phyloP scores from a whole-genome alignment of 768 basidiomycete genomes.

The Clavulina sp. region DNA sequence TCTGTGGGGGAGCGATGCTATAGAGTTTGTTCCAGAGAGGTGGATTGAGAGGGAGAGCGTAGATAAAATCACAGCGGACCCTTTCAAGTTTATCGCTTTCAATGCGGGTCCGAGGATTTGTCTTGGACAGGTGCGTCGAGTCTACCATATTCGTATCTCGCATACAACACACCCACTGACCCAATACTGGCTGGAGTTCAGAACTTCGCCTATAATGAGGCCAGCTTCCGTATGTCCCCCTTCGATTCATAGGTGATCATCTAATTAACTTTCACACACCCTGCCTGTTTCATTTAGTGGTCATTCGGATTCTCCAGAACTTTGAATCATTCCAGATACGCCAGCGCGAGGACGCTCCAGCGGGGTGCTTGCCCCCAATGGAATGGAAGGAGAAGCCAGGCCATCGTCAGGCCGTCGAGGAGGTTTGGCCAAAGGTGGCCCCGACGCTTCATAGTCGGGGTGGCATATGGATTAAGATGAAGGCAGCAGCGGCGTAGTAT shows the following conservation, averaged over 20 bases:
- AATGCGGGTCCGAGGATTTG: slow-evolving; percentile 6
- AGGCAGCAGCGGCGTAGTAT: no score
- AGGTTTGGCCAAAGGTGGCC: slow-evolving; percentile 6
- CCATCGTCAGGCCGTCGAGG: background rate
- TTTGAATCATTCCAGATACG: background rate
- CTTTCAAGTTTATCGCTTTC: background rate
- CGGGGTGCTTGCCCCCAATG: slow-evolving; percentile 2
- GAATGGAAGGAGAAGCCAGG: slow-evolving; percentile 7
- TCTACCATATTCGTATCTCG: background rate
- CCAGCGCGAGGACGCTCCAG: slow-evolving; percentile 5
- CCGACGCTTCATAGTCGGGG: slow-evolving; percentile 9
- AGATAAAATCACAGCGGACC: background rate
- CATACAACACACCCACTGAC: no score
- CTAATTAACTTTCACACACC: background rate
- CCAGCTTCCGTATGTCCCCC: slow-evolving; percentile 1
- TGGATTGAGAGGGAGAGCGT: slow-evolving; percentile 15
- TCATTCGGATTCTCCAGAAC: slow-evolving; percentile 8
- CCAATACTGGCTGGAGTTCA: no score
- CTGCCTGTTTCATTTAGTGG: background rate
- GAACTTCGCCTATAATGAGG: slow-evolving; percentile 11
- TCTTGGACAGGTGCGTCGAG: slow-evolving; percentile 6
- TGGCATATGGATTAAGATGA: no score
- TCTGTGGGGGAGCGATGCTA: slow-evolving; percentile 20
- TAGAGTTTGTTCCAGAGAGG: slow-evolving; percentile 18
- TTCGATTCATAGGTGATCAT: background rate